A percentile compares a stretch with the other conserved stretches of the same genome.
Evolutionary conservation across 352 stramenopile genomes (phyloP).

Genomic region (Pythium biforme): DNA sequence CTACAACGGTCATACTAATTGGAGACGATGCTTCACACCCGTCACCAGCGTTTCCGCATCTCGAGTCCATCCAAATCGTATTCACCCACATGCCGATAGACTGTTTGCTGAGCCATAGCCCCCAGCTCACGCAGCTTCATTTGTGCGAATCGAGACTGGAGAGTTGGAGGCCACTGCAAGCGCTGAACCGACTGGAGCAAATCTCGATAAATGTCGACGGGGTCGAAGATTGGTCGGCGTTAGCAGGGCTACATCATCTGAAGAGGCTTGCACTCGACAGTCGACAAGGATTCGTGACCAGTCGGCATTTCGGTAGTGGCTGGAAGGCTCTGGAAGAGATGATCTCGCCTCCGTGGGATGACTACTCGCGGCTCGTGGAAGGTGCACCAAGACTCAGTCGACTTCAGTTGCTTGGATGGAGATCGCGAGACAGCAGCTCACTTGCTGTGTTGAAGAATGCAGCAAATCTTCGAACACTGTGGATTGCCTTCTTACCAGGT

Average conservation of each 20-base stretch:
- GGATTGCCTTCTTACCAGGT: slow-evolving; percentile 20
- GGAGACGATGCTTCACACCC: neutral
- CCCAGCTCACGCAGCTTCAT: slow-evolving; percentile 8
- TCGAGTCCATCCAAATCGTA: slow-evolving; percentile 18
- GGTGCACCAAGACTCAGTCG: neutral
- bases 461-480: slow-evolving; percentile 2
- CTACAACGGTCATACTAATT: neutral
- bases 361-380: slow-evolving; percentile 11
- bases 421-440: slow-evolving; percentile 20
- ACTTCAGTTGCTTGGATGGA: slow-evolving; percentile 17
- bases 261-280: slow-evolving; percentile 12
- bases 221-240: slow-evolving; percentile 15
- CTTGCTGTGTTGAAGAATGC: slow-evolving; percentile 10
- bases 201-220: slow-evolving; percentile 19
- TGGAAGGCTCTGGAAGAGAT: slow-evolving; percentile 18
- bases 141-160: slow-evolving; percentile 7
- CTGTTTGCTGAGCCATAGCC: slow-evolving; percentile 7
- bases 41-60: neutral
- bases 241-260: slow-evolving; percentile 7
- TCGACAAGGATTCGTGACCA: neutral
- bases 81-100: slow-evolving; percentile 6
- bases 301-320: slow-evolving; percentile 7
- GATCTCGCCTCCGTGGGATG: slow-evolving; percentile 23
- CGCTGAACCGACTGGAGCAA: slow-evolving; percentile 3
- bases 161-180: slow-evolving; percentile 5